Evolutionary conservation across 148 eudicot species (phyloP), one percentile per base, ranked within the genome.

Genomic region (Linanthus parryae): DNA sequence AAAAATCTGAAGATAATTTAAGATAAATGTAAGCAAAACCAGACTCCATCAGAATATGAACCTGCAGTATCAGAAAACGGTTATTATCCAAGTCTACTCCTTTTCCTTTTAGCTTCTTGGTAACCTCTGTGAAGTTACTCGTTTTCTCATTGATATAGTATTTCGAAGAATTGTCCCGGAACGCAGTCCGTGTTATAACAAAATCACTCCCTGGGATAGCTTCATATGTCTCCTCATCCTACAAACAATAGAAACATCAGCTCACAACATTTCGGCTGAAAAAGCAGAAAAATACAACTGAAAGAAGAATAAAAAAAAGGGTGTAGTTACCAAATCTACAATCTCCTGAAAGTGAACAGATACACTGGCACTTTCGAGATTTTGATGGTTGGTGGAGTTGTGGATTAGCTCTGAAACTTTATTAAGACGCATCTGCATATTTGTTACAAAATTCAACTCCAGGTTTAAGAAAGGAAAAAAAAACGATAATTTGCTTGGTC

Each of bases 31-130:
- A n/a, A n/a, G n/a, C n/a, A n/a, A n/a, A n/a, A 12, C 17, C 36
- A 33, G 15, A 11, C 39, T 9, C 13, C 5, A 18, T 0, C 6
- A 8, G 13, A 10, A 15, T 1, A 42, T 37, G 48, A 59, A 91
- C 98, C 98, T 92, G 98, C 47, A 92, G 96, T 66, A 92, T 92
- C 74, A 92, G 53, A 75, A 92, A 92, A 19, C 98, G 92, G 59
- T 92, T 92, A 62, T 92, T 92, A 37, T 92, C 98, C 81, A 92
- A 77, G 76, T 92, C 98, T 11, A 92, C 96, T 58, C 98, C 98
- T 79, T 92, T 92, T 43, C 75, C 96, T 70, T 76, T 92, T 48
- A 92, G 63, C 56, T 78, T 81, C 61, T 74, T 83, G 9, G 98
- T 92, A 51, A 92, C 98, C 68, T 84, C 94, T 14, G 98, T 87